phyloP scores from a whole-genome alignment of 2,329 filamentous ascomycete species.

The Xylariomycetidae sp. region DNA sequence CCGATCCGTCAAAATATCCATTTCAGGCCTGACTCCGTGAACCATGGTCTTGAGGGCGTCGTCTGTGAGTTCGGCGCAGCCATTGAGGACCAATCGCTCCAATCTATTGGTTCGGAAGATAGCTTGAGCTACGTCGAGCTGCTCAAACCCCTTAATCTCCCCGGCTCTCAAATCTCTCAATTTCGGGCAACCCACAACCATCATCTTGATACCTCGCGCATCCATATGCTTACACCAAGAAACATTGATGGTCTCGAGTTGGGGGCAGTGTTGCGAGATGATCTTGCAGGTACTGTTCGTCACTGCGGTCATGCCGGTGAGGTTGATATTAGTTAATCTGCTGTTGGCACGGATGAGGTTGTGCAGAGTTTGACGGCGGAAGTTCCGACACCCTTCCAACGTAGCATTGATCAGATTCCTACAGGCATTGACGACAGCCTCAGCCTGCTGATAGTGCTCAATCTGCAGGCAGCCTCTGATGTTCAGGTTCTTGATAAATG shows the following conservation, averaged over 20 bases:
- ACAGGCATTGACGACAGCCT: constrained; percentile 78
- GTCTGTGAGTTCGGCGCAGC: constrained; percentile 75
- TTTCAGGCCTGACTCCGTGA: constrained; percentile 68
- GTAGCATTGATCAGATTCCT: constrained; percentile 83
- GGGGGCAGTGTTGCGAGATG: constrained; percentile 73
- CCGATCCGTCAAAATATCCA: constrained; percentile 74
- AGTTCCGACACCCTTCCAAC: constrained; percentile 83
- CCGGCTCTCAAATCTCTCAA: constrained; percentile 77
- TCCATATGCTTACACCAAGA: constrained; percentile 91
- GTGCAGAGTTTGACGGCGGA: constrained; percentile 72
- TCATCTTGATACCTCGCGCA: constrained; percentile 65
- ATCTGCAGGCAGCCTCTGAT: constrained; percentile 88
- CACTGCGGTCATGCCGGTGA: constrained; percentile 75
- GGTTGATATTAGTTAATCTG: constrained; percentile 75
- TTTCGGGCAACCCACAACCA: constrained; percentile 68
- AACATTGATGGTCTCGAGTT: constrained; percentile 80
- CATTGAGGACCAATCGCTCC: constrained; percentile 75
- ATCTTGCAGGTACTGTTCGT: constrained; percentile 84
- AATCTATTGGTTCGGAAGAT: constrained; percentile 79
- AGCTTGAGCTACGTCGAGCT: constrained; percentile 63
- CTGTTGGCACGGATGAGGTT: constrained; percentile 70
- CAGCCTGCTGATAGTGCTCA: constrained; percentile 71
- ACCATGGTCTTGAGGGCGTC: constrained; percentile 68
- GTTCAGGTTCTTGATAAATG: constrained; percentile 88
- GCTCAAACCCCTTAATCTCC: constrained; percentile 76